phyloP scores from a whole-genome alignment of 371 early-diverging fungal genomes.

The Mortierella sp. region DNA sequence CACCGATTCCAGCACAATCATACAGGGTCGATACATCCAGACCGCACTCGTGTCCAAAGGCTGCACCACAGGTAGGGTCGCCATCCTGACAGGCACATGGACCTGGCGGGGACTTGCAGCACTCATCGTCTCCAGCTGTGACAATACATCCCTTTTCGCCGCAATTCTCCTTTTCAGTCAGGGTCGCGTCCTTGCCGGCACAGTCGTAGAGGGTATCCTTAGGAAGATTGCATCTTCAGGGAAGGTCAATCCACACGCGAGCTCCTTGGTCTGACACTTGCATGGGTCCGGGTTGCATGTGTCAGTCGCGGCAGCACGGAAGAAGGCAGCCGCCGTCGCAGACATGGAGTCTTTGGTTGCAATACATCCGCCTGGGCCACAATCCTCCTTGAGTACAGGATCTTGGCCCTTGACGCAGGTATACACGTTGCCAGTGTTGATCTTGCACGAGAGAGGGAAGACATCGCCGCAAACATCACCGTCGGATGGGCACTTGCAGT shows the following conservation, averaged over 20 bases:
- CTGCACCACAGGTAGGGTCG: background rate
- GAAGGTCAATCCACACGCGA: conserved; percentile 13
- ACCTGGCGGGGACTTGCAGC: background rate
- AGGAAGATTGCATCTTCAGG: conserved; percentile 4
- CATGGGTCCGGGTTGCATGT: conserved; percentile 9
- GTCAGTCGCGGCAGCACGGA: background rate
- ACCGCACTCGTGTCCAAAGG: conserved; percentile 4
- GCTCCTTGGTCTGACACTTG: conserved; percentile 2
- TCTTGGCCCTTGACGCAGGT: conserved; percentile 13
- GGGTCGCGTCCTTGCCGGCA: background rate
- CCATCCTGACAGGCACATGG: conserved; percentile 4
- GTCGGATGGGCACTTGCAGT: conserved; percentile 11
- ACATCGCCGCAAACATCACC: conserved; percentile 7
- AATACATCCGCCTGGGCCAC: conserved; percentile 11
- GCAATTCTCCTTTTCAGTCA: background rate
- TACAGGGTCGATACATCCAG: background rate
- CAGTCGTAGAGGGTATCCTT: background rate
- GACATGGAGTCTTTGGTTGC: background rate
- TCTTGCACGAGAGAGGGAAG: conserved; percentile 2
- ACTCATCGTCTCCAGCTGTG: background rate
- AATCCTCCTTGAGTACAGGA: conserved; percentile 13
- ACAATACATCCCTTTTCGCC: background rate
- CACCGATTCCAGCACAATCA: background rate
- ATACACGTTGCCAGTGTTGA: conserved; percentile 1
- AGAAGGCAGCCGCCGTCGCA: background rate